Base-by-base conservation (phyloP, 176 grass and related monocot species). In the Microstegium vimineum region DNA sequence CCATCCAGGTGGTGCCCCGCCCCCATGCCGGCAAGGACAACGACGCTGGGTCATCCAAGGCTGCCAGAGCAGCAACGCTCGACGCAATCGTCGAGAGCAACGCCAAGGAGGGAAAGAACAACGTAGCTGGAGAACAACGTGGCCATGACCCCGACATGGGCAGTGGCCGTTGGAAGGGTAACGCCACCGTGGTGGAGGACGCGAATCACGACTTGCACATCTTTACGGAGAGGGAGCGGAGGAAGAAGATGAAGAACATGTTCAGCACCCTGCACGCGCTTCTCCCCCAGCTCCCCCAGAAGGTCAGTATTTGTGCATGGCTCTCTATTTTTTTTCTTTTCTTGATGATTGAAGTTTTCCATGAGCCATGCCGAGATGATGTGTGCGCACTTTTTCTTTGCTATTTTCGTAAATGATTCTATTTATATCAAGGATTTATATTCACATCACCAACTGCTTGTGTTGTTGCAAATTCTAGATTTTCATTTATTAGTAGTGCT, bases 191-290 rank as follows among this genome's bases (percentile, higher is more conserved):
- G 11, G 6, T 8, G 2, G 45, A 6, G 1, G 46, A 85, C 15
- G 47, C 27, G 0, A 74, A 83, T 1, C 69, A 80, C 2, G 62
- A 36, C 11, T 22, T 83, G 46, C 86, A 92, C n/a, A 79, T 76
- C 1, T 89, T 62, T 83, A 86, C 83, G 0, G 79, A 92, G 83
- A 86, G 75, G 78, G 74, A 86, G 62, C 60, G 86, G 35, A 89
- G 83, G 68, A 88, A 89, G 79, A 85, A 86, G 83, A 89, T 86
- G 74, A 89, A 85, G 61, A 80, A 56, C 74, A 89, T 89, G 90
- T 89, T 89, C 69, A 69, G 54, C 22, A 59, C 12, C 23, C 83
- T 92, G 10, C 90, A 86, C 36, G 62, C 51, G 12, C 82, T 88
- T 22, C 68, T 92, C 4, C 86, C 90, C 2, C 61, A 75, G 1